phyloP scores from a whole-genome alignment of 2,329 filamentous ascomycete species.

The Ophiostoma piceae region DNA sequence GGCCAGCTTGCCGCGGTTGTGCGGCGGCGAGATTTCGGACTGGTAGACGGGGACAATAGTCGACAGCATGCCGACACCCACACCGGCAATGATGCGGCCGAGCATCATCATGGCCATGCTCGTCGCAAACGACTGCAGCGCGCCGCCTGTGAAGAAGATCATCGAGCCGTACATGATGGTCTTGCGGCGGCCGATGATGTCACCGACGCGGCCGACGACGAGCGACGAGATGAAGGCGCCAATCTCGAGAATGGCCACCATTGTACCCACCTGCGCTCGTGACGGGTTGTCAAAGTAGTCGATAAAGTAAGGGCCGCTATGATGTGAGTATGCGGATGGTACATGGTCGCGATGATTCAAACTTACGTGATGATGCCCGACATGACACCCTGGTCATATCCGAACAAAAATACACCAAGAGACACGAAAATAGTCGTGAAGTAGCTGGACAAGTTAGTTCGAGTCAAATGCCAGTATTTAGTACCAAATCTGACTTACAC shows the following conservation, averaged over 20 bases:
- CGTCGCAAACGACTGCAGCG: conserved; percentile 72
- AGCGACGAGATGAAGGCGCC: conserved; percentile 89
- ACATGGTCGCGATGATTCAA: conserved; percentile 30
- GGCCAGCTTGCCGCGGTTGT: conserved; percentile 90
- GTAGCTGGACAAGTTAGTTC: conserved; percentile 53
- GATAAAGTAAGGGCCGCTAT: conserved; percentile 70
- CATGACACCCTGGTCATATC: conserved; percentile 55
- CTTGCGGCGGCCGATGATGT: conserved; percentile 80
- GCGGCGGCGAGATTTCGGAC: conserved; percentile 90
- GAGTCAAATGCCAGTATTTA: too few species aligned
- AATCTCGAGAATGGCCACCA: conserved; percentile 94
- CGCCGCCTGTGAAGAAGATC: conserved; percentile 80
- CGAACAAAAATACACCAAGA: conserved; percentile 56
- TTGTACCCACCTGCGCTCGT: conserved; percentile 83
- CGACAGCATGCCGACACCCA: conserved; percentile 82
- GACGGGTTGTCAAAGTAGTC: conserved; percentile 89
- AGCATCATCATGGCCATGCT: conserved; percentile 87
- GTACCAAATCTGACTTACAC: conserved; percentile 49
- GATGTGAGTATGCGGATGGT: background rate
- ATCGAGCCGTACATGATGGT: conserved; percentile 93
- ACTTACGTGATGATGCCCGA: conserved; percentile 58
- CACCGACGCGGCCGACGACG: conserved; percentile 78
- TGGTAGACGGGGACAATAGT: conserved; percentile 93
- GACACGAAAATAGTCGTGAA: conserved; percentile 92
- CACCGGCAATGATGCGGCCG: conserved; percentile 75